Base-by-base conservation (phyloP, 768 basidiomycete genomes). In the Candolleomyces eurysporus region DNA sequence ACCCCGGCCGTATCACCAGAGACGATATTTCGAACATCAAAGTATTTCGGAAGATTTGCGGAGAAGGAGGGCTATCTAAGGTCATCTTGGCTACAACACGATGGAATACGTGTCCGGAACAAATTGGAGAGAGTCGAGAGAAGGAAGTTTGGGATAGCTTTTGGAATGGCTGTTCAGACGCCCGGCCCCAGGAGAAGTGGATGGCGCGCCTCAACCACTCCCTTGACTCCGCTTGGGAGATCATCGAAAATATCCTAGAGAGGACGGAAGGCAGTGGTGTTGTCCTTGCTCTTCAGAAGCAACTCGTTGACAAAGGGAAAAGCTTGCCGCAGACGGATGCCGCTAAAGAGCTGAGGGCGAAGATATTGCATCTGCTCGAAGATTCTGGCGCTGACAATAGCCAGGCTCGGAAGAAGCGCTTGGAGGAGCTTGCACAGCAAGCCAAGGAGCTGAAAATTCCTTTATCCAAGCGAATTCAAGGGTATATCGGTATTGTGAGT, bases 71-170 rank as follows among this genome's bases (percentile, higher is more conserved):
- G 5, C 48, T 57, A 19, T 19, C 22, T 4, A 56, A 42, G 45
- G 60, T 61, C n/a, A 31, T 61, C 16, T 48, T 61, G 7, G 42
- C 32, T 4, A 57, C 60, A 6, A 61, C 60, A 5, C 54, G 55
- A 54, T 61, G 60, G 60, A 21, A 48, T 13, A 48, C 21, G 4
- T 48, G 45, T 13, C 45, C 45, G 13, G 45, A 48, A 17, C 16
- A n/a, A n/a, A n/a, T 21, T 16, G 45, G 17, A 16, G 45, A 4
- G 17, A 14, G 45, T 21, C 45, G 45, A 17, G 45, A 48, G 45
- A 16, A 21, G 21, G 45, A 48, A 13, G 14, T 48, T 5, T 48
- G 17, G 17, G 45, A 16, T 4, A 48, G 14, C 45, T 48, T 48
- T 21, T 48, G 45, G 45, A 48, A 21, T 4, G 45, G 21, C 13